Evolutionary conservation across 2,329 filamentous ascomycete genomes (phyloP).

Genomic region (Paramyrothecium sp.): DNA sequence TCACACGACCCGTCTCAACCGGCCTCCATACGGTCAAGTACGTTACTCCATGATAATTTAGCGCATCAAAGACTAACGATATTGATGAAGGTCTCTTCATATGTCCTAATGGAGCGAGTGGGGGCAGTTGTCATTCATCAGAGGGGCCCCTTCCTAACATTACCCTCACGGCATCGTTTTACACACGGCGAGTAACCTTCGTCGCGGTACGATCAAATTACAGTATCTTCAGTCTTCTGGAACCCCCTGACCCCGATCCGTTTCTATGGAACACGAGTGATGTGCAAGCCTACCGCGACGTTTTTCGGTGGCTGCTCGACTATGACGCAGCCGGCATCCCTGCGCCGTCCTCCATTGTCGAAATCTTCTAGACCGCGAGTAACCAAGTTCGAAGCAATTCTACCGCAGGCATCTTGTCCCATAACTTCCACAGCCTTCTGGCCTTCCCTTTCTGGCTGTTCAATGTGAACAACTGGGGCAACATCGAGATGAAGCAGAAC

Average conservation of each 20-base stretch:
- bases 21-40: neutral
- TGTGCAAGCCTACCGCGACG: constrained; percentile 6
- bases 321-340: constrained; percentile 13
- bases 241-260: neutral
- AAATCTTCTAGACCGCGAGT: constrained; percentile 13
- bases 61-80: neutral
- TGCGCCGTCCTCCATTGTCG: constrained; percentile 9
- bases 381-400: constrained; percentile 1
- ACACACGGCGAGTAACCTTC: constrained; percentile 4
- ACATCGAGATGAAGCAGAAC: constrained; percentile 7
- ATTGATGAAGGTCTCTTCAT: constrained; percentile 3
- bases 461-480: constrained; percentile 20
- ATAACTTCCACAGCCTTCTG: constrained; percentile 18
- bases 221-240: constrained; percentile 6
- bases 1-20: neutral
- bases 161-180: constrained; percentile 8
- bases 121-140: neutral
- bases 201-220: constrained; percentile 8
- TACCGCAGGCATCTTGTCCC: constrained; percentile 9
- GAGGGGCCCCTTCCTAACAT: constrained; percentile 6
- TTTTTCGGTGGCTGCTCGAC: constrained; percentile 15
- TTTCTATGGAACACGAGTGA: neutral
- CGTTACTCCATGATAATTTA: neutral
- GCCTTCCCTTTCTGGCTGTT: constrained; percentile 21
- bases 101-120: neutral